Percentiles rank a stretch among this genome's conserved stretches.
phyloP scores from a whole-genome alignment of 108 stramenopile genomes.

The Nannochloropsis oceanica region DNA sequence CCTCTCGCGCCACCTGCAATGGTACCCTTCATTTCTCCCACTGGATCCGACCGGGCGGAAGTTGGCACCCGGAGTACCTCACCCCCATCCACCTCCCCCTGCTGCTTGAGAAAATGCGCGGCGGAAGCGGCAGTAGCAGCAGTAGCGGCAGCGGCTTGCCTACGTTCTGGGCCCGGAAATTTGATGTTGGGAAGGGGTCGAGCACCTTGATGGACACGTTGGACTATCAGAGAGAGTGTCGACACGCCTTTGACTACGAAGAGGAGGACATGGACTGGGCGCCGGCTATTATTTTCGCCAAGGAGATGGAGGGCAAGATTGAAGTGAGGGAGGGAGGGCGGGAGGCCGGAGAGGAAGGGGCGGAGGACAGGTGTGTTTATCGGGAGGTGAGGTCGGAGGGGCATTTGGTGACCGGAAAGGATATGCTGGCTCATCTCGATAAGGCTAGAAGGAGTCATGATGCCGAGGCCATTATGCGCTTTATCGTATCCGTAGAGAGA shows the following conservation, averaged over 20 bases:
- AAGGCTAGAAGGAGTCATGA: background rate
- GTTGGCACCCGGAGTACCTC: conserved; percentile 36
- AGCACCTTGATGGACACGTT: background rate
- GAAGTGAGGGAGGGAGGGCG: background rate
- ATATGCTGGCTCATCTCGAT: background rate
- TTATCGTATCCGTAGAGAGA: background rate
- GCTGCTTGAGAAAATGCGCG: background rate
- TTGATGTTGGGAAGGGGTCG: background rate
- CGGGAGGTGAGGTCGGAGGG: background rate
- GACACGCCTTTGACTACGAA: background rate
- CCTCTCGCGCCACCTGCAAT: conserved; percentile 16
- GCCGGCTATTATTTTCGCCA: background rate
- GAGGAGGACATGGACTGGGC: background rate
- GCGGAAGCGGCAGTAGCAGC: too few relatives aligned
- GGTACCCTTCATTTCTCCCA: conserved; percentile 27
- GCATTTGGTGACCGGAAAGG: background rate
- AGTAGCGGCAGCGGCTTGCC: background rate
- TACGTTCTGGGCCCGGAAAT: background rate
- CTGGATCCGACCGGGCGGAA: conserved; percentile 29
- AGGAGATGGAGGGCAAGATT: background rate
- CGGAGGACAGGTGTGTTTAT: background rate
- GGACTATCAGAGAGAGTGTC: background rate
- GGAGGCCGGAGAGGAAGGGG: background rate
- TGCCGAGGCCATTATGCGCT: background rate
- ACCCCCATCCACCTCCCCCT: conserved; percentile 16